These are phyloP conservation scores for Solanum hybrid DNA, from an alignment of 305 asterid genomes.

Conservation along the genomic window DNA sequence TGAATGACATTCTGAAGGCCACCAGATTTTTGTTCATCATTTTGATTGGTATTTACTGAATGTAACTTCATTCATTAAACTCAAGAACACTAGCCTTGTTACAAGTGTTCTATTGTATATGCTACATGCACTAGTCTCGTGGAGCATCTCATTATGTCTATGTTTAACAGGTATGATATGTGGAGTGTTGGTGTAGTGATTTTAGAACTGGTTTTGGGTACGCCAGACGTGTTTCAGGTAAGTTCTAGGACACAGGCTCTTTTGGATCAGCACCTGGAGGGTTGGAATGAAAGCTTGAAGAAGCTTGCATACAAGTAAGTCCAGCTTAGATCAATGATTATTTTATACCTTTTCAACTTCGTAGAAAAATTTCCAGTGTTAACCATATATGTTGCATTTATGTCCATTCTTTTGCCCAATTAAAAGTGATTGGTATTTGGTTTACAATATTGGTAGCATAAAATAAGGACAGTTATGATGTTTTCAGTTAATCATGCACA, in stretches of 20 bases:
- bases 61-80: not conserved
- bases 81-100: not conserved
- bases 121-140: not conserved
- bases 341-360: not conserved
- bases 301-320: slow-evolving; percentile 95
- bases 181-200: slow-evolving; percentile 97
- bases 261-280: slow-evolving; percentile 84
- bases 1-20: not conserved
- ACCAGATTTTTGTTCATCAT: not conserved
- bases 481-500: not conserved
- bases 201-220: slow-evolving; percentile 87
- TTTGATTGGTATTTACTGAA: not conserved
- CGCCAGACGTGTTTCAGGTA: slow-evolving; percentile 90
- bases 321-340: not conserved
- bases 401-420: not conserved
- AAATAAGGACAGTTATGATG: not conserved
- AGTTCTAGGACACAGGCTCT: slow-evolving; percentile 73
- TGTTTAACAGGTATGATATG: slow-evolving; percentile 81
- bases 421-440: not conserved
- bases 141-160: not conserved
- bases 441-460: not conserved
- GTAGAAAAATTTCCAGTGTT: not conserved
- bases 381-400: not conserved
- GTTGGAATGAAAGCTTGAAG: slow-evolving; percentile 83
- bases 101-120: not conserved